Conservation (phyloP, 108 stramenopile species). For the Pseudonitzschia delicatissima region DNA sequence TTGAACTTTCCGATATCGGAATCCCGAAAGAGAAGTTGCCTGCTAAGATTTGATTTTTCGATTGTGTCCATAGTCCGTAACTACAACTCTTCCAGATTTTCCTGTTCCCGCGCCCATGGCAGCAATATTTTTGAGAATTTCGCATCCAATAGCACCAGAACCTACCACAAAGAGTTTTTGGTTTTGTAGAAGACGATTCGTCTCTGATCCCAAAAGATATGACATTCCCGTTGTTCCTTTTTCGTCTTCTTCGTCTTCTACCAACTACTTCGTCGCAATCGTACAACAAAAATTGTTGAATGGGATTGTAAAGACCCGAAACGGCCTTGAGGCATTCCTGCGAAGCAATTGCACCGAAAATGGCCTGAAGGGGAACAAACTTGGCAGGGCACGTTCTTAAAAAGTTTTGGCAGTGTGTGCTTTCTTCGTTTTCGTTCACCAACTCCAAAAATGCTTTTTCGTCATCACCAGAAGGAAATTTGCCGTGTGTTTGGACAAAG, state of each 20-base stretch:
- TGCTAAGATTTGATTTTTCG: constrained; percentile 97
- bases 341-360: constrained; percentile 78
- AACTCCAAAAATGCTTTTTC: constrained; percentile 11
- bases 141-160: constrained; percentile 99
- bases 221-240: constrained; percentile 7
- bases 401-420: constrained; percentile 36
- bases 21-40: constrained; percentile 94
- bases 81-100: constrained; percentile 46
- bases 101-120: constrained; percentile 80
- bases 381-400: constrained; percentile 61
- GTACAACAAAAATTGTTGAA: constrained; percentile 82
- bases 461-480: constrained; percentile 36
- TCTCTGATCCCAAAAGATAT: constrained; percentile 59
- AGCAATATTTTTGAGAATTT: constrained; percentile 94
- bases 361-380: constrained; percentile 73
- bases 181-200: constrained; percentile 39
- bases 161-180: constrained; percentile 93
- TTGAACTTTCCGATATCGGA: constrained; percentile 85
- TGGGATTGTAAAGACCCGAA: constrained; percentile 80
- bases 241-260: background rate
- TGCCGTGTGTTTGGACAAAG: constrained; percentile 46
- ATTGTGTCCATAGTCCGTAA: constrained; percentile 99
- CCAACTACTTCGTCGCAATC: constrained; percentile 81
- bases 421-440: background rate
- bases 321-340: constrained; percentile 87